Evolutionary conservation across 2,329 filamentous ascomycete species (phyloP).

Genomic region (Penicillium sp.): DNA sequence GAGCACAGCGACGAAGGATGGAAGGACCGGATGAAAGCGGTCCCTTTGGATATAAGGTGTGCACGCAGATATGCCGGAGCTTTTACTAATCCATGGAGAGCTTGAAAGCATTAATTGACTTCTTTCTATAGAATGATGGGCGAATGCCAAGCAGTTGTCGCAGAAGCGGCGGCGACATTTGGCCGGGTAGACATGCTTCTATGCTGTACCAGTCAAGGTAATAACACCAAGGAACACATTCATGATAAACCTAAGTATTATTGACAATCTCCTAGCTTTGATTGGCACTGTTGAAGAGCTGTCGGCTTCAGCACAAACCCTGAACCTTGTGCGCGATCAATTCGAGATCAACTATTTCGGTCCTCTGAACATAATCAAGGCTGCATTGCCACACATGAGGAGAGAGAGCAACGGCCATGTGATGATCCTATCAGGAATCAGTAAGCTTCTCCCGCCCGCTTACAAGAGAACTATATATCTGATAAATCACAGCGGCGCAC

Average conservation of each 20-base stretch:
- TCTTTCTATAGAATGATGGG: constrained; percentile 52
- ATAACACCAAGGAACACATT: constrained; percentile 10
- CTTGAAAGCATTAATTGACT: background rate
- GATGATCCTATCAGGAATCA: constrained; percentile 84
- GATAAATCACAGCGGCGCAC: constrained; percentile 63
- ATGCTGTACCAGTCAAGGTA: constrained; percentile 85
- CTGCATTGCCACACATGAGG: constrained; percentile 76
- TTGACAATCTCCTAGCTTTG: constrained; percentile 58
- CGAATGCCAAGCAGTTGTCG: constrained; percentile 81
- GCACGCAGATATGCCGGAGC: background rate
- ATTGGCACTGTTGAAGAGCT: constrained; percentile 92
- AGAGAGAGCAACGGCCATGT: constrained; percentile 83
- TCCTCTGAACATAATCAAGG: constrained; percentile 93
- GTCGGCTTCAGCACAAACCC: constrained; percentile 68
- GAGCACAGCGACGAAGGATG: constrained; percentile 70
- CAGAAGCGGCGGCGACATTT: constrained; percentile 81
- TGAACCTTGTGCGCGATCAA: constrained; percentile 81
- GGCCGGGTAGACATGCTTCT: constrained; percentile 86
- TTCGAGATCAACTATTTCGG: constrained; percentile 96
- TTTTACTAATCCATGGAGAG: background rate
- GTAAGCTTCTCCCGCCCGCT: constrained; percentile 33
- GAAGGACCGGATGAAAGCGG: constrained; percentile 71
- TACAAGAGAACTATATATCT: constrained; percentile 7
- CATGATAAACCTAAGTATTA: background rate
- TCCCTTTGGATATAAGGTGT: constrained; percentile 59